A percentile compares a stretch with the other conserved stretches of the same genome.
phyloP scores from a whole-genome alignment of 2,329 filamentous ascomycete genomes.

The Hypoxylon rubiginosum region DNA sequence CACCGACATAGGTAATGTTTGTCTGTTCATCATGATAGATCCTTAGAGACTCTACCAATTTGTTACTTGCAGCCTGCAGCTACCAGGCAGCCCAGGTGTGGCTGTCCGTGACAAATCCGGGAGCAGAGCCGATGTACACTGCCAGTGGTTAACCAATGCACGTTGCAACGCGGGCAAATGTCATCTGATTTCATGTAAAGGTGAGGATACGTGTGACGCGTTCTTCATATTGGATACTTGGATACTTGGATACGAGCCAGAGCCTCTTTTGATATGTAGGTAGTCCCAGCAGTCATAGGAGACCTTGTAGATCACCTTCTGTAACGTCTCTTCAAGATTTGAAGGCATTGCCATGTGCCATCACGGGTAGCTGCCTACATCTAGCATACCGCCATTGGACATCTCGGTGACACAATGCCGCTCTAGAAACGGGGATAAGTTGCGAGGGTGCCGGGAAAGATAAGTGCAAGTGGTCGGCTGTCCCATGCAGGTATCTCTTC shows the following conservation, averaged over 20 bases:
- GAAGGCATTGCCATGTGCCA: slow-evolving; percentile 36
- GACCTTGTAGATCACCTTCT: no score
- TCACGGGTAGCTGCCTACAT: slow-evolving; percentile 39
- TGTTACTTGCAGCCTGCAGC: slow-evolving; percentile 10
- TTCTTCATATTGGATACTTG: slow-evolving; percentile 18
- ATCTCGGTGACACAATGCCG: slow-evolving; percentile 35
- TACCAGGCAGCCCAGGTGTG: no score
- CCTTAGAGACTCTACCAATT: not conserved
- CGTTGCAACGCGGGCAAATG: slow-evolving; percentile 8
- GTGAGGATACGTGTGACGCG: slow-evolving; percentile 27
- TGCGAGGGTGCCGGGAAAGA: not conserved
- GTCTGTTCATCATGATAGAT: not conserved
- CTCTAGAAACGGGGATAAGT: slow-evolving; percentile 17
- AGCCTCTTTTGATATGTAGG: not conserved
- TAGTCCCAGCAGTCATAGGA: no score
- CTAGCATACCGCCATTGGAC: slow-evolving; percentile 36
- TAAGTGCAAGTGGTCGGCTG: slow-evolving; percentile 2
- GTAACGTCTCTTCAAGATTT: no score
- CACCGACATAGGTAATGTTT: slow-evolving; percentile 5
- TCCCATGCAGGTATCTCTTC: slow-evolving; percentile 9
- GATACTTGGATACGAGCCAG: no score
- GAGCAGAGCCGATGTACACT: slow-evolving; percentile 19
- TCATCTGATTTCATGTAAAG: slow-evolving; percentile 27
- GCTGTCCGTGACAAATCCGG: slow-evolving; percentile 23
- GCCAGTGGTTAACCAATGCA: slow-evolving; percentile 1